phyloP scores from a whole-genome alignment of 1,284 basidiomycete genomes.

The Exsudoporus floridanus region DNA sequence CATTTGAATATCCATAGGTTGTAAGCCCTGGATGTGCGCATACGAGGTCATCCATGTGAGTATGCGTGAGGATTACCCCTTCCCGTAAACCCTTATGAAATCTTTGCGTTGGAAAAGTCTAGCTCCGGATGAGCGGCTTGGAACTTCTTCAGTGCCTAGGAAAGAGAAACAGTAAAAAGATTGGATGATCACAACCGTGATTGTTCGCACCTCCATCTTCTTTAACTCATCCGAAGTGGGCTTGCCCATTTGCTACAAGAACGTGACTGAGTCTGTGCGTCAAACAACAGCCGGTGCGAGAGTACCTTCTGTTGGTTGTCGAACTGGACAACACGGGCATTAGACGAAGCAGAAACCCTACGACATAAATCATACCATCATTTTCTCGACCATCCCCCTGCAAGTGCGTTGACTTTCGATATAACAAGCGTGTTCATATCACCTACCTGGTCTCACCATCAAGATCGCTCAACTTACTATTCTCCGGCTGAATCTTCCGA shows the following conservation, averaged over 20 bases:
- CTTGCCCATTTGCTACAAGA: conserved; percentile 85
- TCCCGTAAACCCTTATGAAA: conserved; percentile 48
- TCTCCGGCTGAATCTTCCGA: conserved; percentile 92
- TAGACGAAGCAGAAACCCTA: conserved; percentile 1
- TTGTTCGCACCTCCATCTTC: conserved; percentile 71
- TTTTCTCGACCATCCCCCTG: conserved; percentile 99
- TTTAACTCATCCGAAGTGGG: conserved; percentile 90
- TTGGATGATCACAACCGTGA: not conserved
- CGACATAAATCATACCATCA: conserved; percentile 81
- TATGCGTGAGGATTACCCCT: not conserved
- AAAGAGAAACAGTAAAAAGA: conserved; percentile 4
- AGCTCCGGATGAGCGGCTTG: conserved; percentile 89
- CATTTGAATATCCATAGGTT: not conserved
- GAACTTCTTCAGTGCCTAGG: conserved; percentile 83
- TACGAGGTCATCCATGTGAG: not conserved
- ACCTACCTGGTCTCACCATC: conserved; percentile 86
- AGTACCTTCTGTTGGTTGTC: conserved; percentile 95
- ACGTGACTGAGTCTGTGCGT: not conserved
- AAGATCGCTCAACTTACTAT: conserved; percentile 94
- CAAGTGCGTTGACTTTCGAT: conserved; percentile 9
- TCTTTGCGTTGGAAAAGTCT: conserved; percentile 92
- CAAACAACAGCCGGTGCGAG: not conserved
- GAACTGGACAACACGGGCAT: conserved; percentile 55
- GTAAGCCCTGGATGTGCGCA: not conserved
- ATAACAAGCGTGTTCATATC: not conserved